Conservation (phyloP, 495 filamentous ascomycete genomes). For the Cercophora newfieldiana region DNA sequence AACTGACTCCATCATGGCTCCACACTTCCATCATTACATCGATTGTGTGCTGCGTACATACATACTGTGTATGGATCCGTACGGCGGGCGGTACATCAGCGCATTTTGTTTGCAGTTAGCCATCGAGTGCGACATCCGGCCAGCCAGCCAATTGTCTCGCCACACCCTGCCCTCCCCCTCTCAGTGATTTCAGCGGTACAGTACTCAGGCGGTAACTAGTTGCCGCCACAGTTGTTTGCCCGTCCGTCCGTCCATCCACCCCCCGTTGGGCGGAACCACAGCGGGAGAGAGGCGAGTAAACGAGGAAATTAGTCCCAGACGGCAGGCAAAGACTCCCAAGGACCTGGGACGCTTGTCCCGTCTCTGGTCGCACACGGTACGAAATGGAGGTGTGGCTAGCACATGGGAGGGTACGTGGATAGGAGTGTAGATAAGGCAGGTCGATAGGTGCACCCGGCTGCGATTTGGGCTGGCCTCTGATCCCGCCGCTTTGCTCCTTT, state of each 20-base stretch:
- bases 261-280: background rate
- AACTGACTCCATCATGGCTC: no score
- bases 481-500: background rate
- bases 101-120: no score
- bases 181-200: no score
- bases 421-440: background rate
- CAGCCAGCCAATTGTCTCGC: no score
- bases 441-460: background rate
- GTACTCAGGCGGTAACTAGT: background rate
- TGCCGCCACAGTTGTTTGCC: background rate
- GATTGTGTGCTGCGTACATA: no score
- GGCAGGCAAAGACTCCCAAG: conserved; percentile 5
- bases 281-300: conserved; percentile 1
- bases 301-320: background rate
- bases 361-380: background rate
- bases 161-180: no score
- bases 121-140: no score
- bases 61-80: no score
- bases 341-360: background rate
- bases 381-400: background rate
- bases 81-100: no score
- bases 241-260: background rate
- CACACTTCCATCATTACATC: no score
- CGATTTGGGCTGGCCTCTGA: background rate
- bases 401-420: background rate